These are phyloP conservation scores for Botrytis medusae DNA, from an alignment of 2,329 filamentous ascomycete genomes.

Conservation along the genomic window DNA sequence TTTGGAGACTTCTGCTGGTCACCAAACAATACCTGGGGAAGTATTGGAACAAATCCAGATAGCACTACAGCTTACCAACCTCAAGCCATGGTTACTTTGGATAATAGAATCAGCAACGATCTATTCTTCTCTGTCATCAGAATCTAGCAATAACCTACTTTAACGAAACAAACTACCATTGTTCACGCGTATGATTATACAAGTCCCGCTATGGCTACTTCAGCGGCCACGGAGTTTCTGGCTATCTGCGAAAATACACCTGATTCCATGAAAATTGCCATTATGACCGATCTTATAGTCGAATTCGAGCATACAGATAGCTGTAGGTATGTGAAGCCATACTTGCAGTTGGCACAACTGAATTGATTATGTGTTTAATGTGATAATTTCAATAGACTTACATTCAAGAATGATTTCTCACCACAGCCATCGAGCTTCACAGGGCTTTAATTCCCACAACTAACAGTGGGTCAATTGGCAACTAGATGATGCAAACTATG, in stretches of 20 bases:
- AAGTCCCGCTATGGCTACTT: neutral
- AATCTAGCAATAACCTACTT: constrained; percentile 1
- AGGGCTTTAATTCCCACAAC: neutral
- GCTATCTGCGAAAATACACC: neutral
- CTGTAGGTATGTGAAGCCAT: neutral
- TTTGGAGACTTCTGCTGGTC: constrained; percentile 41
- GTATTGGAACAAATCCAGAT: constrained; percentile 7
- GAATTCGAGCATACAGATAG: neutral
- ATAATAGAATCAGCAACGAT: constrained; percentile 7
- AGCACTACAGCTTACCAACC: constrained; percentile 3
- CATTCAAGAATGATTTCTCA: constrained; percentile 11
- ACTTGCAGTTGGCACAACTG: neutral
- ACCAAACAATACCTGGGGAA: constrained; percentile 24
- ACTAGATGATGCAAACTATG: neutral
- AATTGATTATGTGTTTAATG: neutral
- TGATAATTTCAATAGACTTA: constrained; percentile 2
- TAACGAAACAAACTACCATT: neutral
- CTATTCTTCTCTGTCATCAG: constrained; percentile 2
- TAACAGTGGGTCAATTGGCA: neutral
- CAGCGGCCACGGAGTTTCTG: neutral
- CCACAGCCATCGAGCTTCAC: constrained; percentile 13
- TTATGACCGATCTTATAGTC: neutral
- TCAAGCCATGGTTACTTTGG: constrained; percentile 3
- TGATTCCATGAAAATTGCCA: constrained; percentile 13
- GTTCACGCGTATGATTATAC: constrained; percentile 2